Base-by-base conservation (phyloP, 228 moss, liverwort and hornwort genomes). In the Sphagnum fallax region DNA sequence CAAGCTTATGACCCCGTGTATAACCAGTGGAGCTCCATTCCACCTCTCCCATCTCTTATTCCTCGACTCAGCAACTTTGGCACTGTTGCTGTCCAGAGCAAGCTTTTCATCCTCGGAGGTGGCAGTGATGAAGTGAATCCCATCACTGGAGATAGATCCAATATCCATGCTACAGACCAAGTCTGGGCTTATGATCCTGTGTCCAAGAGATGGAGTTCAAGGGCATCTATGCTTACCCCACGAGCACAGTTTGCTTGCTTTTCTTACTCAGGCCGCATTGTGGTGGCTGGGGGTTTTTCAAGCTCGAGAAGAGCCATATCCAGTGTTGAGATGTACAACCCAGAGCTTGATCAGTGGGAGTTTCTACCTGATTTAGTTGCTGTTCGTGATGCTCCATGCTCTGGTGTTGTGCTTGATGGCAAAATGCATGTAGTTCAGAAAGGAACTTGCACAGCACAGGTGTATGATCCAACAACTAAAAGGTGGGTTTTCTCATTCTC, bases 261-360 rank as follows among this genome's bases (percentile, higher is more conserved):
- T 79, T 71, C 79, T 4, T 73, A 90, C n/a, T 87, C 87, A 8
- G 82, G 83, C 6, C 72, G 77, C 68, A 84, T 98, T 18, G 80
- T 98, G 64, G 91, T 84, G 49, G 97, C 89, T 0, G 97, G 93
- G 52, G 97, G 97, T 14, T 98, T 88, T 74, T 80, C 91, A n/a
- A 84, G 79, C 48, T 75, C 81, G 64, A 71, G 71, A 67, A 87
- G 83, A 74, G 75, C 87, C 6, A 60, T 90, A 70, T 77, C 77
- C 6, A 70, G 78, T 50, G 84, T 82, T 5, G 97, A 97, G 70
- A 63, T 87, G 53, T 97, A 85, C 76, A 53, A 88, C 73, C 88
- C 87, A 5, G 67, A 77, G 52, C 76, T 67, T 16, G 75, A 90
- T 69, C 74, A 63, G 63, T 97, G 97, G 97, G 82, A 91, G 72